These are phyloP conservation scores for Immersiporthe knoxdaviesiana DNA, from an alignment of 2,329 filamentous ascomycete species.

Conservation along the genomic window DNA sequence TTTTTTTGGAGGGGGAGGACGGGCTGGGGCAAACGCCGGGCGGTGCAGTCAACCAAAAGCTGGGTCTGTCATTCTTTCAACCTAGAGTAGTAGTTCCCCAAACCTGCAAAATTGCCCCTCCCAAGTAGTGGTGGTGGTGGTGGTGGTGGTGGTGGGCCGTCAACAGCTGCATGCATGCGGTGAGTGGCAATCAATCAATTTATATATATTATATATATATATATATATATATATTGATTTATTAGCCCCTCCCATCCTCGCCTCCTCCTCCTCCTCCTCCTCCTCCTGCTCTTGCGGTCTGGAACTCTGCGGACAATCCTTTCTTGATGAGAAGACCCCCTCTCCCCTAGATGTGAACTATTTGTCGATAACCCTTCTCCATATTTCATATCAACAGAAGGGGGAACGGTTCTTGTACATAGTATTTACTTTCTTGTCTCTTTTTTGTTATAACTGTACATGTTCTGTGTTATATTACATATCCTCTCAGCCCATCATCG, in stretches of 20 bases:
- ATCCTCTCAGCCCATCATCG: too few relatives aligned
- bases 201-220: background rate
- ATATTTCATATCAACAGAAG: background rate
- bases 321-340: constrained; percentile 9
- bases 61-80: constrained; percentile 29
- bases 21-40: constrained; percentile 29
- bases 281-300: constrained; percentile 36
- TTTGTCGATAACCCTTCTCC: too few relatives aligned
- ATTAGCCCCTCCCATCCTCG: constrained; percentile 38
- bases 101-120: constrained; percentile 19
- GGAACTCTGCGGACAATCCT: constrained; percentile 26
- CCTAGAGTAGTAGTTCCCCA: constrained; percentile 27
- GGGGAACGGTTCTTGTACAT: constrained; percentile 21
- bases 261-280: constrained; percentile 34
- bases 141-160: constrained; percentile 28
- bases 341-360: constrained; percentile 15
- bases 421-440: constrained; percentile 10
- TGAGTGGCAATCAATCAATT: constrained; percentile 37
- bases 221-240: constrained; percentile 34
- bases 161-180: constrained; percentile 39
- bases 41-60: constrained; percentile 25
- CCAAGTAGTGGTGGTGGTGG: constrained; percentile 8
- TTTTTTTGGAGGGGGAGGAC: constrained; percentile 34
- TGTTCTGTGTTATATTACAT: background rate
- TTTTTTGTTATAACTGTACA: background rate